Conservation (phyloP, 1,139 yeast genomes). For the Blastobotrys ciferrii region DNA sequence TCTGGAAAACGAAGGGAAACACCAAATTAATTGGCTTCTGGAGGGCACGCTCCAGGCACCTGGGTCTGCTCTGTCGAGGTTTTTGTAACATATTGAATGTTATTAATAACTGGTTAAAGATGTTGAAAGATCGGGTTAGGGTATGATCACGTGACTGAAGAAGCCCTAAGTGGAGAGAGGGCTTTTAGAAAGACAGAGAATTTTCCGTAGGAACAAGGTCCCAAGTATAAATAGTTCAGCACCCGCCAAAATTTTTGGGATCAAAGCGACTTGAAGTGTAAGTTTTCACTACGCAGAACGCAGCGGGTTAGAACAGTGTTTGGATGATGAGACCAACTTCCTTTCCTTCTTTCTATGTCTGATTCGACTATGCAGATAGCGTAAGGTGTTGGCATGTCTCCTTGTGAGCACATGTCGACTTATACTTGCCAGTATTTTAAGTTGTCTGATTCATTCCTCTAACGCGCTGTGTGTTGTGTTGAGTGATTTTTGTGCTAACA, state of each 20-base stretch:
- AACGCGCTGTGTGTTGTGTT: conserved; percentile 7
- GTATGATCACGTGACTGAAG: background rate
- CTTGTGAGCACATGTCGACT: conserved; percentile 39
- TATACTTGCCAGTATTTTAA: conserved; percentile 84
- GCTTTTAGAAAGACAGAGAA: background rate
- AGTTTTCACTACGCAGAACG: conserved; percentile 3
- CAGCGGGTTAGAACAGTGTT: background rate
- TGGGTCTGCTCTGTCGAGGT: too few species aligned
- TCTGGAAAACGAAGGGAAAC: too few species aligned
- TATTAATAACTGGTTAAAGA: too few species aligned
- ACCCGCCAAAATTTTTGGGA: conserved; percentile 6
- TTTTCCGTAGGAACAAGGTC: background rate
- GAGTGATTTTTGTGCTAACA: conserved; percentile 3
- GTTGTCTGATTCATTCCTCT: conserved; percentile 51
- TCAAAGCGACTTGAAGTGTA: conserved; percentile 8
- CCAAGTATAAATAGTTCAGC: conserved; percentile 8
- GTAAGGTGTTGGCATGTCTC: conserved; percentile 50
- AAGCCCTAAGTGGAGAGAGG: background rate
- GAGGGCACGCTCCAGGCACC: too few species aligned
- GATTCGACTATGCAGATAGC: conserved; percentile 87
- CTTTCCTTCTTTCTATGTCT: conserved; percentile 70
- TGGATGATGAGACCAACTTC: conserved; percentile 35
- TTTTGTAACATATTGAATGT: too few species aligned
- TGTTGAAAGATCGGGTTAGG: too few species aligned
- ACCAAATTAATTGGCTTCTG: background rate